A percentile compares a stretch with the other conserved stretches of the same genome.
Conservation (phyloP, 1,284 basidiomycete genomes). For the Coriolopsis trogii region DNA sequence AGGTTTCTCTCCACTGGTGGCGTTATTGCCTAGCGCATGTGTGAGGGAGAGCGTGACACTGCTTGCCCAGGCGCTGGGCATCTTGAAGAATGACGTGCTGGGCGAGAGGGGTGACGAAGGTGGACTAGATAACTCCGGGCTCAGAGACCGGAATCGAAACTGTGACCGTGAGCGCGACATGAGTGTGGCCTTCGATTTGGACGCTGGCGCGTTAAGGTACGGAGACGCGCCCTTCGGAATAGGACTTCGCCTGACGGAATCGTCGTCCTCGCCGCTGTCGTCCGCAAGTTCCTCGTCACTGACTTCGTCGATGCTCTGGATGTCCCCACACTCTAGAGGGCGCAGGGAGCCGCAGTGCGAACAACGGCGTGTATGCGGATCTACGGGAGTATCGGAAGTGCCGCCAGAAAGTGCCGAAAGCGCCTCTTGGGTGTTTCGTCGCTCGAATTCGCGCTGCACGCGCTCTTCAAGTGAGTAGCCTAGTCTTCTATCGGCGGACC, state of each 20-base stretch:
- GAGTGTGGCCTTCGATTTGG: slow-evolving; percentile 1
- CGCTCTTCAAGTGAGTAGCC: slow-evolving; percentile 34
- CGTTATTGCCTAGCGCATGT: slow-evolving; percentile 14
- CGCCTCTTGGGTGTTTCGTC: slow-evolving; percentile 25
- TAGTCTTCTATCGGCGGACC: slow-evolving; percentile 34
- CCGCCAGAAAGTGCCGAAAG: slow-evolving; percentile 12
- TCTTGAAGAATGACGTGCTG: slow-evolving; percentile 24
- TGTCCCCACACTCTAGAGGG: slow-evolving; percentile 20
- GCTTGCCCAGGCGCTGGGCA: slow-evolving; percentile 31
- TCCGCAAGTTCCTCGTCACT: slow-evolving; percentile 21
- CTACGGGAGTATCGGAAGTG: slow-evolving; percentile 6
- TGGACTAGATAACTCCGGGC: slow-evolving; percentile 17
- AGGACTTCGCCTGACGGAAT: slow-evolving; percentile 5
- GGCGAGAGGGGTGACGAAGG: slow-evolving; percentile 27
- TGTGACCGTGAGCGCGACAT: slow-evolving; percentile 4
- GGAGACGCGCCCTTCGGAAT: slow-evolving; percentile 16
- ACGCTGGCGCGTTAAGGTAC: slow-evolving; percentile 11
- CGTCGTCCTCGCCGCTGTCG: slow-evolving; percentile 14
- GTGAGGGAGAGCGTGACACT: slow-evolving; percentile 30
- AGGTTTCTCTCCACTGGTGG: slow-evolving; percentile 12
- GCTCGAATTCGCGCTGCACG: slow-evolving; percentile 30
- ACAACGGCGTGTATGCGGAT: slow-evolving; percentile 21
- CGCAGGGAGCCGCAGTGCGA: slow-evolving; percentile 29
- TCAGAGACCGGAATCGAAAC: slow-evolving; percentile 7
- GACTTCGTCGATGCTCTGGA: slow-evolving; percentile 20